Evolutionary conservation across 2,329 filamentous ascomycete genomes (phyloP).

Genomic region (Colletotrichum plurivorum): DNA sequence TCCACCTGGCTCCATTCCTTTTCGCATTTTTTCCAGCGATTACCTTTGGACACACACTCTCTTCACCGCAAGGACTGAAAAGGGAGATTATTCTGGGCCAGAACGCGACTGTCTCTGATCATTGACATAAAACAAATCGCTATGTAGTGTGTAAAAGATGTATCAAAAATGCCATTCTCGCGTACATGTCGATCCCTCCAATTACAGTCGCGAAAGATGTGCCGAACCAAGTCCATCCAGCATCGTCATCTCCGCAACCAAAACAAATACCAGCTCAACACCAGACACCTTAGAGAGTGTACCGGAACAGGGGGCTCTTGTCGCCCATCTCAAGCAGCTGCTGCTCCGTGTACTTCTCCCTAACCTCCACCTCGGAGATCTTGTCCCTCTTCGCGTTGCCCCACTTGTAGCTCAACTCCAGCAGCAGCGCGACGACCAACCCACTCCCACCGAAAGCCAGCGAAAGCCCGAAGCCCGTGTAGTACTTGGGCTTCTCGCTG

Average conservation of each 20-base stretch:
- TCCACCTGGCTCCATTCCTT: no score
- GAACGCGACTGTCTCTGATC: slow-evolving; percentile 21
- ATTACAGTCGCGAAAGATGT: neutral
- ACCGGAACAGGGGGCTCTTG: slow-evolving; percentile 42
- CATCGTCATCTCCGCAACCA: neutral
- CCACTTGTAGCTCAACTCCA: slow-evolving; percentile 48
- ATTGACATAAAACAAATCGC: slow-evolving; percentile 22
- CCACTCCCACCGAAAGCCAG: slow-evolving; percentile 49
- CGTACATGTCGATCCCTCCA: neutral
- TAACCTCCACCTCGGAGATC: slow-evolving; percentile 45
- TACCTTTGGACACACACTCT: no score
- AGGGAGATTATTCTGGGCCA: neutral
- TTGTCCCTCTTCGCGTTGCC: slow-evolving; percentile 46
- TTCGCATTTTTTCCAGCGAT: no score
- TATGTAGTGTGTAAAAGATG: slow-evolving; percentile 2
- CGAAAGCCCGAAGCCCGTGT: slow-evolving; percentile 51
- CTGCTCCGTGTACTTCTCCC: slow-evolving; percentile 38
- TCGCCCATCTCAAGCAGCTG: slow-evolving; percentile 42
- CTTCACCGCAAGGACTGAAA: no score
- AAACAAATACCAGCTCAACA: no score
- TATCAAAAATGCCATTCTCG: slow-evolving; percentile 6
- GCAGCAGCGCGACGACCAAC: slow-evolving; percentile 47
- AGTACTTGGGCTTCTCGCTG: slow-evolving; percentile 50
- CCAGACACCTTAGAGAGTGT: slow-evolving; percentile 38
- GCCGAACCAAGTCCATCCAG: neutral